A percentile compares a stretch with the other conserved stretches of the same genome.
These are phyloP conservation scores for Termitomyces sp. DNA, from an alignment of 768 basidiomycete genomes.

Conservation along the genomic window DNA sequence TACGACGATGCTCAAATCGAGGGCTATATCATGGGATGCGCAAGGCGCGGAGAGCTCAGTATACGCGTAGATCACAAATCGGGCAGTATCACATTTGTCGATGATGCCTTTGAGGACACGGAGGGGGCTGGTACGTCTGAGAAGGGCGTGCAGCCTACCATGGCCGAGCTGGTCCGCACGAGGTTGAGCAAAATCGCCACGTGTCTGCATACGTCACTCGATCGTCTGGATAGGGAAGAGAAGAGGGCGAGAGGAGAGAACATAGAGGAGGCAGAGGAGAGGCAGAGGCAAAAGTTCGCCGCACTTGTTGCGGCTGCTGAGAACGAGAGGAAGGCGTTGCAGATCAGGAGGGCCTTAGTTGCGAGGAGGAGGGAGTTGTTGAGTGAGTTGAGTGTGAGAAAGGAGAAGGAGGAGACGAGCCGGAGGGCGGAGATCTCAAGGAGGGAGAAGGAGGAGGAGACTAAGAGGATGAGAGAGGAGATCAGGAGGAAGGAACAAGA, in stretches of 20 bases:
- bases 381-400: constrained; percentile 75
- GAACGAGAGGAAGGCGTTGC: constrained; percentile 71
- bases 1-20: constrained; percentile 80
- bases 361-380: constrained; percentile 81
- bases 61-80: constrained; percentile 87
- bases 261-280: constrained; percentile 36
- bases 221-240: constrained; percentile 43
- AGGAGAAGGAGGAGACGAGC: constrained; percentile 85
- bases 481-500: constrained; percentile 59
- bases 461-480: constrained; percentile 56
- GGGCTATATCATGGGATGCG: constrained; percentile 90
- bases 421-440: constrained; percentile 64
- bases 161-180: constrained; percentile 67
- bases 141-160: constrained; percentile 59
- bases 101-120: constrained; percentile 56
- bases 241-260: constrained; percentile 24
- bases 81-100: constrained; percentile 79
- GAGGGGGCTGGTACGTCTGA: constrained; percentile 28
- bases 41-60: constrained; percentile 77
- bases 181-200: constrained; percentile 73
- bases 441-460: constrained; percentile 67
- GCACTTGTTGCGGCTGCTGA: constrained; percentile 59
- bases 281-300: constrained; percentile 52
- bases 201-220: constrained; percentile 67
- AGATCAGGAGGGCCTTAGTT: constrained; percentile 72